These are phyloP conservation scores for Penicillium sclerotigenum DNA, from an alignment of 2,329 filamentous ascomycete species.

Conservation along the genomic window DNA sequence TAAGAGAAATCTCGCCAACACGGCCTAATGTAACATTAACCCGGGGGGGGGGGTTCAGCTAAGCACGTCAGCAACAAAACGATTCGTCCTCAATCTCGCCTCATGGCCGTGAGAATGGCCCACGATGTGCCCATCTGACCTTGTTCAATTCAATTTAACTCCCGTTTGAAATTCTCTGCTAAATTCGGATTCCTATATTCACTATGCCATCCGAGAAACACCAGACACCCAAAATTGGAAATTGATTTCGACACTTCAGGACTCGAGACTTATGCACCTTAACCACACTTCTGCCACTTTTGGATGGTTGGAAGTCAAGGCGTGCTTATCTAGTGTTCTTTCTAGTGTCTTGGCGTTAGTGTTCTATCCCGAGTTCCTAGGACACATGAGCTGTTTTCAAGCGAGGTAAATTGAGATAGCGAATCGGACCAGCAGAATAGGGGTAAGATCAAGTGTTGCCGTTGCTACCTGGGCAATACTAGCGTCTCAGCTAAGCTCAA, in stretches of 20 bases:
- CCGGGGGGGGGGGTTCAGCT: background rate
- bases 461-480: no score
- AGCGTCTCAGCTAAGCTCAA: conserved; percentile 1
- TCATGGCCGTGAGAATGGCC: background rate
- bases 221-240: background rate
- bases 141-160: background rate
- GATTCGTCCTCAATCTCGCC: background rate
- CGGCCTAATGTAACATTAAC: background rate
- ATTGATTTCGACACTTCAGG: background rate
- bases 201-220: background rate
- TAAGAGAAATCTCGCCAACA: background rate
- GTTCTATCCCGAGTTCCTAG: background rate
- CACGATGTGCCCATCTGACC: no score
- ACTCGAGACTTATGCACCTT: background rate
- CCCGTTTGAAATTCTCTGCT: background rate
- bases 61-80: background rate
- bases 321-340: background rate
- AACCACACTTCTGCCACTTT: background rate
- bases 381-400: background rate
- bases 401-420: background rate
- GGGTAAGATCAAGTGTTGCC: background rate
- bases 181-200: background rate
- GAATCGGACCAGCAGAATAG: background rate
- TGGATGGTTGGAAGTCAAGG: background rate
- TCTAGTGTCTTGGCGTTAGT: background rate